Conservation (phyloP, 495 filamentous ascomycete genomes). For the Penicillium robsamsonii region DNA sequence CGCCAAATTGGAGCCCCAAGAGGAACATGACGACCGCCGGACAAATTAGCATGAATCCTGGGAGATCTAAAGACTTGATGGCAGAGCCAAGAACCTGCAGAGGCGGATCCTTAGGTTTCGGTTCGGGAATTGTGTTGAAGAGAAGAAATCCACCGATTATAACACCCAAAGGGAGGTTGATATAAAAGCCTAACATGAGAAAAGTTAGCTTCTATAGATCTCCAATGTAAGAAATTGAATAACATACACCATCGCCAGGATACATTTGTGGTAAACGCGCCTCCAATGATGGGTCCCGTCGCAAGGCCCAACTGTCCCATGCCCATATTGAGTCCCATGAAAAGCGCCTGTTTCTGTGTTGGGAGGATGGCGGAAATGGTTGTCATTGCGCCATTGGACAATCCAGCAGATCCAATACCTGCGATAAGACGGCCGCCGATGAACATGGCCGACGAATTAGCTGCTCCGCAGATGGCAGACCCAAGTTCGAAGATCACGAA, state of each 20-base stretch:
- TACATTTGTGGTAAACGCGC: constrained; percentile 27
- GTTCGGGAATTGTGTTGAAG: constrained; percentile 32
- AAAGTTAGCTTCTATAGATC: neutral
- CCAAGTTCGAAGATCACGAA: constrained; percentile 66
- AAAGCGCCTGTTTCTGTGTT: constrained; percentile 18
- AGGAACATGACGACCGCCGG: constrained; percentile 60
- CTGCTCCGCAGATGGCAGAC: constrained; percentile 62
- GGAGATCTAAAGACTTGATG: constrained; percentile 18
- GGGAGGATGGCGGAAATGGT: constrained; percentile 22
- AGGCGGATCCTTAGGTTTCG: constrained; percentile 2
- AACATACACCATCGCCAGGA: constrained; percentile 37
- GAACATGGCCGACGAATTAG: constrained; percentile 28
- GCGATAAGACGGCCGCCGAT: constrained; percentile 52
- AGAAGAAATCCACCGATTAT: constrained; percentile 48
- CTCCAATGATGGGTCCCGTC: constrained; percentile 31
- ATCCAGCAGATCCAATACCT: constrained; percentile 50
- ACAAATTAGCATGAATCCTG: constrained; percentile 17
- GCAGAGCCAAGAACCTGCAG: constrained; percentile 9
- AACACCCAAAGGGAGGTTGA: constrained; percentile 59
- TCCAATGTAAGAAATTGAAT: neutral
- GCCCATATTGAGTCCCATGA: constrained; percentile 25
- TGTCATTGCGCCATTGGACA: constrained; percentile 22
- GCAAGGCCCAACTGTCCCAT: constrained; percentile 29
- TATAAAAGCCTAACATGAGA: constrained; percentile 26
- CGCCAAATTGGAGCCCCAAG: constrained; percentile 71